Percentiles rank a stretch among this genome's conserved stretches.
phyloP scores from a whole-genome alignment of 495 filamentous ascomycete species.

The Paragyromitra xinjiangensis region DNA sequence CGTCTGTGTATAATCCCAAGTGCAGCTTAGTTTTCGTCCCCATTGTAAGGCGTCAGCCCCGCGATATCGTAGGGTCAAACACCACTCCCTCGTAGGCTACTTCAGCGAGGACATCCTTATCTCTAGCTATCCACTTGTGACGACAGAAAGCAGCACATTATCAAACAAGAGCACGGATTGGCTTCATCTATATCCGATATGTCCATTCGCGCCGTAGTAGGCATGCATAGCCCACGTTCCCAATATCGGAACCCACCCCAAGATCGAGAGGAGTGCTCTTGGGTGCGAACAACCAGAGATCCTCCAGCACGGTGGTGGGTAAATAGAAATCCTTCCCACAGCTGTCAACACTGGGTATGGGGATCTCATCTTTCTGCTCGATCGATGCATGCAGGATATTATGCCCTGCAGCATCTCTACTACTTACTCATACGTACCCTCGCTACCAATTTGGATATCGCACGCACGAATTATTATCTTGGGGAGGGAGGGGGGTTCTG shows the following conservation, averaged over 20 bases:
- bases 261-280: conserved; percentile 16
- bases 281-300: conserved; percentile 23
- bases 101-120: conserved; percentile 23
- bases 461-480: conserved; percentile 18
- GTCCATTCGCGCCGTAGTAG: conserved; percentile 17
- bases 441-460: conserved; percentile 23
- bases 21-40: conserved; percentile 6
- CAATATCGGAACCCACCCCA: conserved; percentile 18
- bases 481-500: not conserved
- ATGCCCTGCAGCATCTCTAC: conserved; percentile 44
- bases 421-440: conserved; percentile 15
- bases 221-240: conserved; percentile 17
- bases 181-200: conserved; percentile 6
- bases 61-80: conserved; percentile 30
- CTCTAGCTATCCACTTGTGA: conserved; percentile 22
- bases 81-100: conserved; percentile 18
- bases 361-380: conserved; percentile 52
- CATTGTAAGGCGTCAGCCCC: conserved; percentile 28
- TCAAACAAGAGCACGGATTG: conserved; percentile 5
- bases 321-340: conserved; percentile 26
- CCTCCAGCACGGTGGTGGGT: conserved; percentile 37
- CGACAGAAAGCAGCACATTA: conserved; percentile 25
- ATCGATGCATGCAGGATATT: conserved; percentile 42
- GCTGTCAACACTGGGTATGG: conserved; percentile 40
- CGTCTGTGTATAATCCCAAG: conserved; percentile 6